Base-by-base conservation (phyloP, 345 rosid species). In the Citrus sp. region DNA sequence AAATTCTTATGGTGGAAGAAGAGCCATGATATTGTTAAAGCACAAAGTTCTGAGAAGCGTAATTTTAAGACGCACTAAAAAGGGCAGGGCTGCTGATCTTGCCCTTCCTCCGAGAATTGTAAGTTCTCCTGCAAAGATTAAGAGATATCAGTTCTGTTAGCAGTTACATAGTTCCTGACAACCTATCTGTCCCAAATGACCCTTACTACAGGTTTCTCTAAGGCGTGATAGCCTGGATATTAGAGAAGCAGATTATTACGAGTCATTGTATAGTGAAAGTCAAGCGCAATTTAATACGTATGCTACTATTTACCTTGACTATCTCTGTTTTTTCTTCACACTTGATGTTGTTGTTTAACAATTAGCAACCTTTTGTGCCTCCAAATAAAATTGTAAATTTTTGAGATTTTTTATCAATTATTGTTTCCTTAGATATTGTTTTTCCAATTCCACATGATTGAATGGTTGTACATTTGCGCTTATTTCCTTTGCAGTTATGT, bases 81-180 rank as follows among this genome's bases (percentile, higher is more conserved):
- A 82, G 64, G 98, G 97, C 82, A 87, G 99, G 80, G 98, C 99
- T 80, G 91, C 99, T 75, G 99, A 96, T 88, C 99, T 96, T 73
- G 98, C 98, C 28, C 97, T 96, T 87, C 98, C 99, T 82, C 97
- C 99, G 5, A 90, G 97, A 85, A 88, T 91, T 64, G 98, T 96
- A 86, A 83, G 90, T 22, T 70, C 73, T 77, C 56, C 40, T 63
- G 9, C 78, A 40, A 25, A 73, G 38, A 14, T 46, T 21, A 62
- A 6, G 24, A 77, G 75, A 25, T 66, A 42, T 68, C 24, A 6
- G 40, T 73, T 70, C 42, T 54, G 55, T 58, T 74, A 46, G 66
- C 63, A 30, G 69, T 59, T 55, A 34, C 64, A 62, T 62, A 40
- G 59, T 70, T 78, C 51, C 70, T 61, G 67, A 64, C 61, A 22